Percentiles rank a stretch among this genome's conserved stretches.
Evolutionary conservation across 306 rosid species (phyloP).

Genomic region (Glycyrrhiza uralensis): DNA sequence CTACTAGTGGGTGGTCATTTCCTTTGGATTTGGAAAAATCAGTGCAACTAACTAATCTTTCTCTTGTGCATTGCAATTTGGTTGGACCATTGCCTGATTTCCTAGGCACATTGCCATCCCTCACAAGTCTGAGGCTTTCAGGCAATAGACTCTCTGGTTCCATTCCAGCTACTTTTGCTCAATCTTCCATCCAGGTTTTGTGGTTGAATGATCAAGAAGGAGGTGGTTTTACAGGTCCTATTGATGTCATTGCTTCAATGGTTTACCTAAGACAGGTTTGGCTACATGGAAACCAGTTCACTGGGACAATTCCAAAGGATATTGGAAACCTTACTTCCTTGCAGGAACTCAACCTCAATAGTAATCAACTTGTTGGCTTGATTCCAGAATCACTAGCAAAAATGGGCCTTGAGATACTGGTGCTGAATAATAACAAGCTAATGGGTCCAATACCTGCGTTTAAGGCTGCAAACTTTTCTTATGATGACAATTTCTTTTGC

Average conservation of each 20-base stretch:
- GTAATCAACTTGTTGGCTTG: slow-evolving; percentile 63
- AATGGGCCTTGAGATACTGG: slow-evolving; percentile 60
- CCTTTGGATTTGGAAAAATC: slow-evolving; percentile 62
- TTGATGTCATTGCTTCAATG: slow-evolving; percentile 65
- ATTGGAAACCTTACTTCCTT: slow-evolving; percentile 64
- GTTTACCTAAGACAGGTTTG: slow-evolving; percentile 54
- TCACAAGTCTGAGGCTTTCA: slow-evolving; percentile 58
- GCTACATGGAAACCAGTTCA: slow-evolving; percentile 79
- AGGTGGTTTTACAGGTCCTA: slow-evolving; percentile 55
- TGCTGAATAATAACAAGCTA: slow-evolving; percentile 61
- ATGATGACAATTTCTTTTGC: slow-evolving; percentile 56
- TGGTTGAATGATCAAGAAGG: slow-evolving; percentile 80
- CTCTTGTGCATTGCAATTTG: slow-evolving; percentile 55
- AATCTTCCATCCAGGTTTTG: slow-evolving; percentile 62
- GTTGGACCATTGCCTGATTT: slow-evolving; percentile 68
- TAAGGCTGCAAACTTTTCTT: slow-evolving; percentile 48
- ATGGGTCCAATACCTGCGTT: slow-evolving; percentile 81
- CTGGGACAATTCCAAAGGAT: slow-evolving; percentile 56
- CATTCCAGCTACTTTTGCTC: slow-evolving; percentile 55
- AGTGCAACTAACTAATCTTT: slow-evolving; percentile 57
- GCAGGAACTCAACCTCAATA: slow-evolving; percentile 66
- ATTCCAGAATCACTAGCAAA: slow-evolving; percentile 55
- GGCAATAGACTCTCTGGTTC: slow-evolving; percentile 48
- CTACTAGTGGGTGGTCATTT: slow-evolving; percentile 61
- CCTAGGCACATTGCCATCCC: slow-evolving; percentile 59